Percentiles rank a stretch among this genome's conserved stretches.
Evolutionary conservation across 495 filamentous ascomycete species (phyloP).

Genomic region (Chaetomium fimeti): DNA sequence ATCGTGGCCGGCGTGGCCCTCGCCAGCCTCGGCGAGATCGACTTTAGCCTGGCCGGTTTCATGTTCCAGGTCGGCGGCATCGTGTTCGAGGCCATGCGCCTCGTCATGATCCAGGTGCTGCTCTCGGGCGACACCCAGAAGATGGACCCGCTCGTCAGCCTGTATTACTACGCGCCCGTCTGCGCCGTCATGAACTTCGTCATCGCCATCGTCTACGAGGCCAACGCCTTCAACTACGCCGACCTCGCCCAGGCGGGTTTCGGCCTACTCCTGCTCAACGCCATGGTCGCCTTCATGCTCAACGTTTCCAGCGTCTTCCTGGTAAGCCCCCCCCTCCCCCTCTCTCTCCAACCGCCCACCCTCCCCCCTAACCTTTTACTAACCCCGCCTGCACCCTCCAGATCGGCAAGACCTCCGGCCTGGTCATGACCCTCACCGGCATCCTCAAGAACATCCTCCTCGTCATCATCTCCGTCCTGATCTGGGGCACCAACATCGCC

Average conservation of each 20-base stretch:
- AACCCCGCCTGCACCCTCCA: conserved; percentile 26
- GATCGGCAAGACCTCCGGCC: conserved; percentile 74
- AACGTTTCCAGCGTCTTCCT: conserved; percentile 76
- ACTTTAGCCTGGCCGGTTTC: conserved; percentile 67
- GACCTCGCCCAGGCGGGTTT: conserved; percentile 58
- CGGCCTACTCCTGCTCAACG: conserved; percentile 61
- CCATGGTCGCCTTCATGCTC: conserved; percentile 69
- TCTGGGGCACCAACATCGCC: conserved; percentile 63
- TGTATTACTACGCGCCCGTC: conserved; percentile 83
- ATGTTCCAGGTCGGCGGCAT: conserved; percentile 68
- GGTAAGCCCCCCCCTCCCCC: conserved; percentile 42
- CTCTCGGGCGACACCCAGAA: conserved; percentile 63
- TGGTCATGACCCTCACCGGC: conserved; percentile 73
- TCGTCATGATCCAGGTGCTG: conserved; percentile 74
- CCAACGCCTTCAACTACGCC: conserved; percentile 50
- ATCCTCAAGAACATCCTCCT: conserved; percentile 77
- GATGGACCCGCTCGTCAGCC: conserved; percentile 80
- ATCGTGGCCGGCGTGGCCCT: conserved; percentile 74
- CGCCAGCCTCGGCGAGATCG: conserved; percentile 72
- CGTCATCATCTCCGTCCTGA: conserved; percentile 59
- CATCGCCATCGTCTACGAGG: conserved; percentile 62
- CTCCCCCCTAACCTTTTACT: neutral
- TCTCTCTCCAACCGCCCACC: neutral
- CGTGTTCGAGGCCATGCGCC: conserved; percentile 69
- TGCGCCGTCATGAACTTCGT: conserved; percentile 72